These are phyloP conservation scores for Inonotus hispidus DNA, from an alignment of 1,284 basidiomycete species.

Conservation along the genomic window DNA sequence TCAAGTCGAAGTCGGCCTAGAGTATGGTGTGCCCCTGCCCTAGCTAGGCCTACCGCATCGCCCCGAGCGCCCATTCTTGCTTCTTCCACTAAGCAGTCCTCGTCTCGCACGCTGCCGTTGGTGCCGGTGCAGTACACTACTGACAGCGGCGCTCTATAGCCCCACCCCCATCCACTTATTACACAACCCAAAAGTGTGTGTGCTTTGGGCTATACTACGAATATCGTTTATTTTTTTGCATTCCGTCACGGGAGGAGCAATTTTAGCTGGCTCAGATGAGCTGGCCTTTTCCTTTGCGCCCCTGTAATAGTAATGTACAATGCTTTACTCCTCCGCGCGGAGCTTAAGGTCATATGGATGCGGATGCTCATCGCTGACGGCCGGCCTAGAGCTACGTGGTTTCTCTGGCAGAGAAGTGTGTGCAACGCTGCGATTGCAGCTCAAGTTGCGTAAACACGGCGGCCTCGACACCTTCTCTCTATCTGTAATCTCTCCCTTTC, in stretches of 20 bases:
- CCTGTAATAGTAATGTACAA: neutral
- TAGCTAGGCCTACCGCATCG: neutral
- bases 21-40: neutral
- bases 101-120: constrained; percentile 21
- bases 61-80: constrained; percentile 12
- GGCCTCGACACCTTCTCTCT: constrained; percentile 41
- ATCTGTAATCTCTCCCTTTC: constrained; percentile 62
- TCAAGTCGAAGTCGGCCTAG: too few species aligned
- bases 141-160: constrained; percentile 23
- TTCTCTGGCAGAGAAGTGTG: neutral
- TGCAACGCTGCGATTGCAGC: neutral
- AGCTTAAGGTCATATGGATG: neutral
- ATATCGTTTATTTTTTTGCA: neutral
- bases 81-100: constrained; percentile 6
- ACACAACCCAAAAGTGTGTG: neutral
- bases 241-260: constrained; percentile 5
- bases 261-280: constrained; percentile 6
- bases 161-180: constrained; percentile 25
- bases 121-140: constrained; percentile 26
- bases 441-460: constrained; percentile 12
- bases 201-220: neutral
- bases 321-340: constrained; percentile 1
- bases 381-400: neutral
- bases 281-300: neutral
- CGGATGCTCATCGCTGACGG: too few species aligned